Evolutionary conservation across 1,284 basidiomycete species (phyloP), one percentile per base, ranked within the genome.

Genomic region (Tilletia horrida): DNA sequence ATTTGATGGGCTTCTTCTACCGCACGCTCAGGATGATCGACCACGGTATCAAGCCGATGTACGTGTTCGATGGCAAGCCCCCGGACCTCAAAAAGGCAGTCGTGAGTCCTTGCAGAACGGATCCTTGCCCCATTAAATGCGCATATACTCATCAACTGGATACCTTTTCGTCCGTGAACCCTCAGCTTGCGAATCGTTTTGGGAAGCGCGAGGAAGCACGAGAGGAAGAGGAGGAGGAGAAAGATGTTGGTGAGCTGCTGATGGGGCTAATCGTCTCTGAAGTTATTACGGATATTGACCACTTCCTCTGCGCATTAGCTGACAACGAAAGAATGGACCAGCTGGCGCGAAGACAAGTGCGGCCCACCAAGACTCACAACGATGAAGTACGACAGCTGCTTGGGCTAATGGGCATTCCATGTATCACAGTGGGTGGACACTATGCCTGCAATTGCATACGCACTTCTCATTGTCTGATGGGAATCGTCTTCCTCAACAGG

Each of bases 1-100:
- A 98, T 83, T 85, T 98, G 18, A 97, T 98, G 91, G 95, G 95
- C 0, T 91, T 97, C 84, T 98, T 98, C 84, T 97, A 97, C 81
- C 88, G 95, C 21, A 76, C 74, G 6, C 67, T 79, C 29, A 88
- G 96, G 25, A 98, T 98, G 84, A 92, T 96, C n/a, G 96, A 99
- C 83, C 93, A 96, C 75, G 96, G 96, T 3, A 93, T 98, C 81
- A 98, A 99, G 81, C 95, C 95, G 0, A 91, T 90, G 62, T 98
- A 97, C 83, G 92, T 99, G 25, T 99, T 99, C 76, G 96, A 99
- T 83, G 96, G 96, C 9, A 96, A 95, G 82, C 96, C 95, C 0
- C 95, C 95, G 62, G 93, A 97, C 71, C 84, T 99, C 82, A 99
- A 99, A 84, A 89, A 92, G 67, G 92, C 92, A 65, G 93, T 98